Conservation (phyloP, 495 filamentous ascomycete genomes). For the Choiromyces venosus region DNA sequence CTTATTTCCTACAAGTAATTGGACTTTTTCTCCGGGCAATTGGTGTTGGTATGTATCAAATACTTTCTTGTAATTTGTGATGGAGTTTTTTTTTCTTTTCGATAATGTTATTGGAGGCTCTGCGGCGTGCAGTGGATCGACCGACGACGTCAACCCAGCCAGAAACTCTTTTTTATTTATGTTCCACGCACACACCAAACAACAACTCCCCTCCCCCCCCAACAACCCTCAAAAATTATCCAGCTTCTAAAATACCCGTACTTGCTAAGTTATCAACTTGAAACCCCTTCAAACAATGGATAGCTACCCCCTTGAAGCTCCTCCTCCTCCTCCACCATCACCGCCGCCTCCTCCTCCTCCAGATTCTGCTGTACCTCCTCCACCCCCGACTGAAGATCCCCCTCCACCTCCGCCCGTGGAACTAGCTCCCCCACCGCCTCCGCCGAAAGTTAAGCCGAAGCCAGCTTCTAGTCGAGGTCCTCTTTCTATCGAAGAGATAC, state of each 20-base stretch:
- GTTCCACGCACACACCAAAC: conserved; percentile 9
- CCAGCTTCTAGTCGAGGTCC: conserved; percentile 48
- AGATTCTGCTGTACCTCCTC: conserved; percentile 44
- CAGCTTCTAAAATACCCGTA: not conserved
- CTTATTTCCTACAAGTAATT: conserved; percentile 6
- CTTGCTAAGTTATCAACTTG: not conserved
- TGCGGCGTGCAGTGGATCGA: not conserved
- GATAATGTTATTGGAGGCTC: not conserved
- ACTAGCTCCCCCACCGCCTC: conserved; percentile 42
- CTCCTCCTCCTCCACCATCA: conserved; percentile 31
- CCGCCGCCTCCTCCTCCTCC: conserved; percentile 47
- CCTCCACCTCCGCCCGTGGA: conserved; percentile 56
- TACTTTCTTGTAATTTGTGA: not conserved
- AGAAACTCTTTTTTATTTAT: not conserved
- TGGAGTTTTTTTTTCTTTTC: not conserved
- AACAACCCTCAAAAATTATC: conserved; percentile 3
- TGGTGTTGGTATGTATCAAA: not conserved
- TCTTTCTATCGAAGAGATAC: conserved; percentile 69
- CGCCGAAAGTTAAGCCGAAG: conserved; percentile 36
- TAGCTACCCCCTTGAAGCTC: conserved; percentile 17
- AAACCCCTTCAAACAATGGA: conserved; percentile 12
- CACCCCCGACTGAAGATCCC: conserved; percentile 54
- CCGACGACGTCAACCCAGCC: not conserved
- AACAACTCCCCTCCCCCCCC: not conserved
- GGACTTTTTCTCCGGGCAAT: not conserved